Evolutionary conservation across 768 basidiomycete genomes (phyloP).

Genomic region (Neoboletus magnificus): DNA sequence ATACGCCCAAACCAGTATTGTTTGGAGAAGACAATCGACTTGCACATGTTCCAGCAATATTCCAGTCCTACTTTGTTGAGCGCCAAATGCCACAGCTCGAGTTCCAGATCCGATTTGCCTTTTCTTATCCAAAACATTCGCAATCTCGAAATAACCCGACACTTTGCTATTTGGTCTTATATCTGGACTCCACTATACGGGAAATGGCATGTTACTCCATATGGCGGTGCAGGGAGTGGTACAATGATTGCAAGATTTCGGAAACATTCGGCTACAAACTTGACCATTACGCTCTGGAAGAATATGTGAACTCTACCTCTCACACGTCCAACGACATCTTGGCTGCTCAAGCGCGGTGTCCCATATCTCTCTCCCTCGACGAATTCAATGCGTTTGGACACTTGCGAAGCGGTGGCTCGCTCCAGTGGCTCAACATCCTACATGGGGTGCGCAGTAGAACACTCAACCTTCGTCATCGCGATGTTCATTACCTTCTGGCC

Average conservation of each 20-base stretch:
- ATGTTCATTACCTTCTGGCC: not conserved
- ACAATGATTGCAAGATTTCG: not conserved
- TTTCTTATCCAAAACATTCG: too few species aligned
- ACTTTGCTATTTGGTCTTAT: not conserved
- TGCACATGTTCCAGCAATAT: constrained; percentile 28
- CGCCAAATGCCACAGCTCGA: not conserved
- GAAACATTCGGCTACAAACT: accelerated
- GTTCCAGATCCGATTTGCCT: not conserved
- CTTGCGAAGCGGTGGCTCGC: not conserved
- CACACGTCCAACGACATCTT: not conserved
- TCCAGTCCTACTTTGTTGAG: not conserved
- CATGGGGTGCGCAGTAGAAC: not conserved
- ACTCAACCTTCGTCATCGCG: not conserved
- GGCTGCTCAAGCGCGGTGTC: not conserved
- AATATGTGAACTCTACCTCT: not conserved
- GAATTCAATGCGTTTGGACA: not conserved
- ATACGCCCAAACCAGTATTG: too few species aligned
- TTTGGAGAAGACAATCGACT: not conserved
- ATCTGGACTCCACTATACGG: too few species aligned
- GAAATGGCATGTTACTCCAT: too few species aligned
- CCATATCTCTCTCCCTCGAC: not conserved
- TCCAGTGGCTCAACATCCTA: not conserved
- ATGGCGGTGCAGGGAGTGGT: too few species aligned
- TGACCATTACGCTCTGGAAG: too few species aligned
- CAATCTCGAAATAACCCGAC: not conserved